A percentile compares a stretch with the other conserved stretches of the same genome.
Evolutionary conservation across 2,329 filamentous ascomycete genomes (phyloP).

Genomic region (Corinectria fuckeliana): DNA sequence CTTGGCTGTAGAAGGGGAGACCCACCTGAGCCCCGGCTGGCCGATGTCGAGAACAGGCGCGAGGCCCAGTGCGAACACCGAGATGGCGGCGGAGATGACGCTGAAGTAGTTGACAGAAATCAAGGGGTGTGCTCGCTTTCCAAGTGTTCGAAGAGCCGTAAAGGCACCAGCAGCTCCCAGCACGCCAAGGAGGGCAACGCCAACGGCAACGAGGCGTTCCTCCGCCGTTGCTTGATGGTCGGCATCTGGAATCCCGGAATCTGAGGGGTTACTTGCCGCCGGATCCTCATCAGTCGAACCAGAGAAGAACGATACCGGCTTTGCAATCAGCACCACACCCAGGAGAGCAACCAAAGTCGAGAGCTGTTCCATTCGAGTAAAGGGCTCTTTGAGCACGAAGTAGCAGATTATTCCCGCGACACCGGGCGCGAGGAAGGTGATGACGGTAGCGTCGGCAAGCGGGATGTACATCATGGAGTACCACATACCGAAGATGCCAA

Average conservation of each 20-base stretch:
- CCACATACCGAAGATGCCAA: slow-evolving; percentile 82
- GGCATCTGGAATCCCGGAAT: slow-evolving; percentile 36
- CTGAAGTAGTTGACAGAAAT: slow-evolving; percentile 88
- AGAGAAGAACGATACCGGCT: slow-evolving; percentile 66
- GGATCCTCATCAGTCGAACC: slow-evolving; percentile 26
- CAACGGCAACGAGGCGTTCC: slow-evolving; percentile 73
- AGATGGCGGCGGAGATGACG: slow-evolving; percentile 72
- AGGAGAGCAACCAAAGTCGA: slow-evolving; percentile 76
- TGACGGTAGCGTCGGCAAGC: slow-evolving; percentile 85
- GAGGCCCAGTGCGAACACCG: slow-evolving; percentile 63
- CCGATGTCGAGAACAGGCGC: slow-evolving; percentile 52
- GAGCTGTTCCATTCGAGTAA: slow-evolving; percentile 77
- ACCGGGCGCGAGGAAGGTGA: slow-evolving; percentile 84
- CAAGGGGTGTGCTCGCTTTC: slow-evolving; percentile 79
- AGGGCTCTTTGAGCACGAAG: slow-evolving; percentile 75
- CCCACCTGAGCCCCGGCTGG: slow-evolving; percentile 55
- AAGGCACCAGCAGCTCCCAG: slow-evolving; percentile 77
- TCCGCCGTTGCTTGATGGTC: slow-evolving; percentile 58
- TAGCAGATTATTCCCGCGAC: slow-evolving; percentile 83
- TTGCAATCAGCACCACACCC: slow-evolving; percentile 84
- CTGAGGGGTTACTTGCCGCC: slow-evolving; percentile 24
- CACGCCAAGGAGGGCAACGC: slow-evolving; percentile 77
- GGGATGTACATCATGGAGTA: slow-evolving; percentile 75
- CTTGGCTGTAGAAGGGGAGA: slow-evolving; percentile 46
- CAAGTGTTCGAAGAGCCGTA: slow-evolving; percentile 79